Evolutionary conservation across 2,329 filamentous ascomycete genomes (phyloP).

Genomic region (Alternaria conjuncta): DNA sequence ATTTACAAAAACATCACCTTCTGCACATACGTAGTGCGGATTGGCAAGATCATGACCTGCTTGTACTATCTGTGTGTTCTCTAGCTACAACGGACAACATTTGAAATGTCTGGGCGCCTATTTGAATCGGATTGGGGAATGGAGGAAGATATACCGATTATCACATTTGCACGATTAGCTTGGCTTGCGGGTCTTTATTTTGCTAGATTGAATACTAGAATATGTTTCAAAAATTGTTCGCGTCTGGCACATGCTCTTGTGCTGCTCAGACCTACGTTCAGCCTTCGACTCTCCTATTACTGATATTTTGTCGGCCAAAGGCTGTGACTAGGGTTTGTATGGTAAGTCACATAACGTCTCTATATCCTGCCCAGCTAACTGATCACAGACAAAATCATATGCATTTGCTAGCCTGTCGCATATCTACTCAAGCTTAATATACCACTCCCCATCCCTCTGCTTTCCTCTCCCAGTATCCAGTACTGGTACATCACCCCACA

Average conservation of each 20-base stretch:
- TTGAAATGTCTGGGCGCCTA: constrained; percentile 3
- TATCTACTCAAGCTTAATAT: not conserved
- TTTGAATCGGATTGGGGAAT: not conserved
- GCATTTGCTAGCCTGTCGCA: not conserved
- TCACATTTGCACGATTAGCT: constrained; percentile 4
- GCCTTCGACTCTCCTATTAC: not conserved
- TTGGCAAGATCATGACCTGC: not conserved
- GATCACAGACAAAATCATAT: not conserved
- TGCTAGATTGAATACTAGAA: constrained; percentile 13
- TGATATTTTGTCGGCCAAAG: not conserved
- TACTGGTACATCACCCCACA: constrained; percentile 34
- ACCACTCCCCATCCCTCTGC: not conserved
- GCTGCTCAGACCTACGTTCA: not conserved
- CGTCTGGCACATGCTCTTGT: not conserved
- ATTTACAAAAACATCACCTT: constrained; percentile 21
- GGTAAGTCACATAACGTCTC: not conserved
- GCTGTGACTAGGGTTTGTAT: not conserved
- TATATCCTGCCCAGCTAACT: not conserved
- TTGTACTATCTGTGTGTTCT: constrained; percentile 3
- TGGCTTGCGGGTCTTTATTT: not conserved
- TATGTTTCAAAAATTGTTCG: not conserved
- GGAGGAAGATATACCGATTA: constrained; percentile 5
- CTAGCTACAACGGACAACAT: not conserved
- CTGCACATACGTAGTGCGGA: not conserved
- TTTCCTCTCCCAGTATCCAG: not conserved